Base-by-base conservation (phyloP, 1,139 yeast species). In the Suhomyces maxii region DNA sequence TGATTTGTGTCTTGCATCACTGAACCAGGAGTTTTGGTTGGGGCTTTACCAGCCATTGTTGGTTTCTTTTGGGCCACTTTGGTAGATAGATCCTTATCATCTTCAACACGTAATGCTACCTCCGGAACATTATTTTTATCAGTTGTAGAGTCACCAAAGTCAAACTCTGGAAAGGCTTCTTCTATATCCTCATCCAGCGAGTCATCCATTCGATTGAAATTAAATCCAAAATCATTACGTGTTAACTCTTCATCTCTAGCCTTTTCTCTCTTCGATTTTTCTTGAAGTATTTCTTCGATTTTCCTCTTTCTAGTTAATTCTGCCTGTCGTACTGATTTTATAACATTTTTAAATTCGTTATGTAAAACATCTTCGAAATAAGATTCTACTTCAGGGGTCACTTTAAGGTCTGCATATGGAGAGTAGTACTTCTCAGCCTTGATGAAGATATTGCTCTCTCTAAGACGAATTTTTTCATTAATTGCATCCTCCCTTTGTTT, bases 361-460 rank as follows among this genome's bases (percentile, higher is more conserved):
- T 65, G 58, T 30, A 77, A 57, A 9, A 63, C 52, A 1, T 53
- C 52, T n/a, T 59, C 51, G 42, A 73, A 68, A 33, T 56, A 55
- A 5, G 56, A 47, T 26, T 58, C 54, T 5, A 65, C 57, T 23
- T 68, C 71, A 2, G 54, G 48, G 0, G 72, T 66, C 26, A 61
- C 59, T 37, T 55, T 46, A 8, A 53, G 41, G 1, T 54, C 48
- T 7, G 77, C 71, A 50, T 69, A 73, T 0, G 79, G 77, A 1
- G 77, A 67, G 42, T 62, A 70, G 12, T 71, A 64, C 34, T 58
- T 57, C 52, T 79, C 83, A 6, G 82, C 80, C 33, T 77, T 69
- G 58, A 80, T 64, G 50, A 63, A 69, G 4, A 72, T 60, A 44
- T 80, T 79, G 7, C 65, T 52, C 8, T 60, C 57, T 26, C 69